Percentiles rank a stretch among this genome's conserved stretches.
phyloP scores from a whole-genome alignment of 495 filamentous ascomycete species.

The Podospora conica region DNA sequence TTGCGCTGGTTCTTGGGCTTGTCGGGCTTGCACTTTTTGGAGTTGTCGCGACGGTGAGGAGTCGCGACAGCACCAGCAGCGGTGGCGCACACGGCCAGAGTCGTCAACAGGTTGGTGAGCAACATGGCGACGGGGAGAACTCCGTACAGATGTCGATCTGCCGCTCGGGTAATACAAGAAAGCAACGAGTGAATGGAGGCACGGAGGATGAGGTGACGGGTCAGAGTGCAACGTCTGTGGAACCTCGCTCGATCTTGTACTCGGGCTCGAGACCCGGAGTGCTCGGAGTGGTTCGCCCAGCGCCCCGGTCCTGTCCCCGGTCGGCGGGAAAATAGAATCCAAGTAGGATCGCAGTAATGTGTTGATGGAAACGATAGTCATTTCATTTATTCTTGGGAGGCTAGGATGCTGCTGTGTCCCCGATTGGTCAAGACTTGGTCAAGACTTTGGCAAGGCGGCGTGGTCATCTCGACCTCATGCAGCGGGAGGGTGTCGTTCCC shows the following conservation, averaged over 20 bases:
- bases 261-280: too few species aligned
- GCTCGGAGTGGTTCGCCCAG: too few species aligned
- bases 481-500: not conserved
- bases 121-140: too few species aligned
- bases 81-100: not conserved
- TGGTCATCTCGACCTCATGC: too few species aligned
- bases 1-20: too few species aligned
- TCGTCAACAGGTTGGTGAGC: not conserved
- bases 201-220: too few species aligned
- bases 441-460: not conserved
- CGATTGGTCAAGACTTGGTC: not conserved
- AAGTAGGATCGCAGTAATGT: too few species aligned
- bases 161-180: not conserved
- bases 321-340: not conserved
- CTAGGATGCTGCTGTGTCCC: not conserved
- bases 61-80: not conserved
- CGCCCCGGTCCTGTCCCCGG: not conserved
- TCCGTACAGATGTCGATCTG: not conserved
- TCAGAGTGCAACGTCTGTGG: too few species aligned
- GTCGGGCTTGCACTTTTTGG: too few species aligned
- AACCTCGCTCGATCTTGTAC: too few species aligned
- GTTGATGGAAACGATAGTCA: not conserved
- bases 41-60: not conserved
- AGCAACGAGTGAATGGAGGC: too few species aligned
- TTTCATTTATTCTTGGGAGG: not conserved